Conservation (phyloP, 176 grass and related monocot genomes). For the Aegilops longissima region DNA sequence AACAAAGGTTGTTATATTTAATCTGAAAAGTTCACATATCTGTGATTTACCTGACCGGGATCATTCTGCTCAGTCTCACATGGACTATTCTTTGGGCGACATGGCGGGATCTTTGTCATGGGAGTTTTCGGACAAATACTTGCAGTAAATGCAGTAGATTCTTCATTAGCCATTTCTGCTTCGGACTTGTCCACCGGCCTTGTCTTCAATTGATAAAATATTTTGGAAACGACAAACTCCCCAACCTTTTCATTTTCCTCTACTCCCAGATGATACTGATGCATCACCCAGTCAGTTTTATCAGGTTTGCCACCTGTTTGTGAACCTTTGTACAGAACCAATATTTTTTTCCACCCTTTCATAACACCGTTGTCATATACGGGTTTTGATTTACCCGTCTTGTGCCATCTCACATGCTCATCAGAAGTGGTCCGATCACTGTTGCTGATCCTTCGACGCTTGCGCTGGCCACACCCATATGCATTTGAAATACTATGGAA, state of each 20-base stretch:
- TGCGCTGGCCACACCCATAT: conserved; percentile 67
- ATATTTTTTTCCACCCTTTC: conserved; percentile 90
- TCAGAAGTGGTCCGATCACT: conserved; percentile 18
- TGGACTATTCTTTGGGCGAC: conserved; percentile 47
- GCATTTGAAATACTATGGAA: conserved; percentile 85
- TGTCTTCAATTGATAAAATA: conserved; percentile 55
- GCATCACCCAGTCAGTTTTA: conserved; percentile 83
- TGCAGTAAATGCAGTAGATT: conserved; percentile 35
- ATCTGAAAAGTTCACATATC: neutral
- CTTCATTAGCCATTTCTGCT: conserved; percentile 29
- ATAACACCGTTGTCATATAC: conserved; percentile 51
- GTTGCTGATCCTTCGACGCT: conserved; percentile 55
- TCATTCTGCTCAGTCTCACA: conserved; percentile 38
- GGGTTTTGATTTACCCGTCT: conserved; percentile 78
- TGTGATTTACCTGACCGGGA: conserved; percentile 41
- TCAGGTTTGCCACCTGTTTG: conserved; percentile 62
- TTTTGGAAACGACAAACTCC: conserved; percentile 72
- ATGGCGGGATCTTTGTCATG: conserved; percentile 54
- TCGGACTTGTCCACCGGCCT: conserved; percentile 45
- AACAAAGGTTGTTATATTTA: conserved; percentile 3
- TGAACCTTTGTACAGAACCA: conserved; percentile 74
- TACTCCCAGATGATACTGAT: conserved; percentile 78
- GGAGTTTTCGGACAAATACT: conserved; percentile 74
- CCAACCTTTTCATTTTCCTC: conserved; percentile 76
- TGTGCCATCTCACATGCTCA: conserved; percentile 80